These are phyloP conservation scores for Gymnopus androsaceus DNA, from an alignment of 1,284 basidiomycete genomes.

Conservation along the genomic window DNA sequence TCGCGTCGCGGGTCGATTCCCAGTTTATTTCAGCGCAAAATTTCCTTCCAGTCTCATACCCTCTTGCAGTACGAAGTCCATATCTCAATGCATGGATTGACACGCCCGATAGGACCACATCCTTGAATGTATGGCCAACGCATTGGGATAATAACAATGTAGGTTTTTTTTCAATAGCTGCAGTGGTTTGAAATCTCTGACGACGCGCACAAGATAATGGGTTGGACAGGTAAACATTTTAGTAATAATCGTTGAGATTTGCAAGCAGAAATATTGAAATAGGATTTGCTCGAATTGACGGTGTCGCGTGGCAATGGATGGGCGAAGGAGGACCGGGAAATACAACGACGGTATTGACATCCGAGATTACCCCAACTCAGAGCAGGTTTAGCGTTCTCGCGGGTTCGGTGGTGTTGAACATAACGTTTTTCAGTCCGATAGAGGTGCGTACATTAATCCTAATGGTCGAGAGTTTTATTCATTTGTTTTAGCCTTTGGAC, in stretches of 20 bases:
- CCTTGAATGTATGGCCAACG: constrained; percentile 19
- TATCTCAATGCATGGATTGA: constrained; percentile 38
- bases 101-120: neutral
- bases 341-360: constrained; percentile 18
- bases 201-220: too few relatives aligned
- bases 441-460: too few relatives aligned
- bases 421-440: constrained; percentile 32
- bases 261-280: too few relatives aligned
- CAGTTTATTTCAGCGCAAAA: constrained; percentile 6
- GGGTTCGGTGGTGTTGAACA: constrained; percentile 28
- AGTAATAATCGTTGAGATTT: too few relatives aligned
- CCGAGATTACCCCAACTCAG: constrained; percentile 38
- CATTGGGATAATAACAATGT: constrained; percentile 27
- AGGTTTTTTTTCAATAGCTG: too few relatives aligned
- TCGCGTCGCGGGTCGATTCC: constrained; percentile 10
- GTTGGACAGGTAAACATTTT: constrained; percentile 42
- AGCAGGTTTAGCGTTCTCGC: constrained; percentile 29
- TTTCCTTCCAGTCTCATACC: constrained; percentile 18
- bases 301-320: constrained; percentile 34
- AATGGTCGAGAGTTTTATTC: too few relatives aligned
- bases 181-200: too few relatives aligned
- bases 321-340: constrained; percentile 25
- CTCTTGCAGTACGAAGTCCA: constrained; percentile 38
- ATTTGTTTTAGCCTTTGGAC: too few relatives aligned
- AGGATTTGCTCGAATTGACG: constrained; percentile 42